Evolutionary conservation across 495 filamentous ascomycete genomes (phyloP).

Genomic region (Podospora appendiculata): DNA sequence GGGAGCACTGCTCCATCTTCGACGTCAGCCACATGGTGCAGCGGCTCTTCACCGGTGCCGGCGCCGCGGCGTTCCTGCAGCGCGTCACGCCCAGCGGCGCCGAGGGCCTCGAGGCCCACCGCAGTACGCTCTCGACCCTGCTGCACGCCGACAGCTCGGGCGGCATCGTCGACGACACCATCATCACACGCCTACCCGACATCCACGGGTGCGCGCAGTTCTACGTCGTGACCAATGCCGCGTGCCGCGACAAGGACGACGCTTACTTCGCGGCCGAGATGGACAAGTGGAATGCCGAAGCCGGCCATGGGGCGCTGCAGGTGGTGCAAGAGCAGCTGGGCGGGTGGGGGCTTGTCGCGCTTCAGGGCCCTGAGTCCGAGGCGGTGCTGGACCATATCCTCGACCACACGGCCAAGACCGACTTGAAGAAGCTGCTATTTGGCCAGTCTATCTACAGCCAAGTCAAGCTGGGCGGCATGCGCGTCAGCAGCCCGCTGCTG

Average conservation of each 20-base stretch:
- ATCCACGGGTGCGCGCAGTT: slow-evolving; percentile 44
- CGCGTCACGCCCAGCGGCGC: slow-evolving; percentile 69
- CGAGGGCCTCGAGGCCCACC: slow-evolving; percentile 31
- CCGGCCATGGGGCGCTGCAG: slow-evolving; percentile 35
- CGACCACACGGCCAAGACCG: slow-evolving; percentile 34
- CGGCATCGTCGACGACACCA: slow-evolving; percentile 88
- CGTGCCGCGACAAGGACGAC: slow-evolving; percentile 77
- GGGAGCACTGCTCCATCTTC: slow-evolving; percentile 80
- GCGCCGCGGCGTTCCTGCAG: slow-evolving; percentile 68
- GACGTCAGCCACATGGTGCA: slow-evolving; percentile 78
- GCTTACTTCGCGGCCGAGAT: slow-evolving; percentile 63
- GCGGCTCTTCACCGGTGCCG: slow-evolving; percentile 64
- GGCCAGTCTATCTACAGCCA: slow-evolving; percentile 56
- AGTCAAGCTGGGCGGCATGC: slow-evolving; percentile 29
- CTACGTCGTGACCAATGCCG: slow-evolving; percentile 97
- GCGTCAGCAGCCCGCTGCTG: slow-evolving; percentile 49
- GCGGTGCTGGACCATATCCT: slow-evolving; percentile 52
- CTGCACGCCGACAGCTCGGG: slow-evolving; percentile 65
- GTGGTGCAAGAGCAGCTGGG: slow-evolving; percentile 51
- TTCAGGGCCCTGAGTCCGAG: slow-evolving; percentile 77
- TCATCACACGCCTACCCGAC: slow-evolving; percentile 67
- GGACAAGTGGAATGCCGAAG: slow-evolving; percentile 48
- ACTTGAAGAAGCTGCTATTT: slow-evolving; percentile 70
- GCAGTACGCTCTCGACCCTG: slow-evolving; percentile 73
- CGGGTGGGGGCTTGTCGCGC: slow-evolving; percentile 71